These are phyloP conservation scores for Didymella lethalis DNA, from an alignment of 2,329 filamentous ascomycete species.

Conservation along the genomic window DNA sequence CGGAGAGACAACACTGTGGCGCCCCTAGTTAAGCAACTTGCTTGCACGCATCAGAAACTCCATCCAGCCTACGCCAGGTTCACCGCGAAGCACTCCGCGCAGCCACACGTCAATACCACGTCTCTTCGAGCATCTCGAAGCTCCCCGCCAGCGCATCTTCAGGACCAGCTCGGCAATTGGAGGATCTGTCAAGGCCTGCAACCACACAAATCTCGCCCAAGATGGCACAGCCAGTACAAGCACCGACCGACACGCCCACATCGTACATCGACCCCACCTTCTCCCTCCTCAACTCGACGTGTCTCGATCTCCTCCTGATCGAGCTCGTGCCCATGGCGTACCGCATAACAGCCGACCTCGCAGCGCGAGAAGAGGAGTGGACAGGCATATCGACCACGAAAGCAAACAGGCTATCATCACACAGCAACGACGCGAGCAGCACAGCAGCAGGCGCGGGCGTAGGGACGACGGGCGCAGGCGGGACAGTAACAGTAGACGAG, in stretches of 20 bases:
- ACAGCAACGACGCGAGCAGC: slow-evolving; percentile 37
- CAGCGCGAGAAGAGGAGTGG: slow-evolving; percentile 58
- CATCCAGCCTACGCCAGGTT: not conserved
- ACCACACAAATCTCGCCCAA: not conserved
- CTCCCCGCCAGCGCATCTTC: not conserved
- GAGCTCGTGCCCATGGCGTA: slow-evolving; percentile 96
- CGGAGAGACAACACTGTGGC: not conserved
- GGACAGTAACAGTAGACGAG: slow-evolving; percentile 64
- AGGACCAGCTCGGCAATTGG: not conserved
- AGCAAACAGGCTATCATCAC: slow-evolving; percentile 28
- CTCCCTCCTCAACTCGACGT: slow-evolving; percentile 80
- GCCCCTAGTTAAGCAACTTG: not conserved
- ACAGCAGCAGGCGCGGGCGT: slow-evolving; percentile 35
- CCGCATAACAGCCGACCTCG: slow-evolving; percentile 78
- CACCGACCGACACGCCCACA: slow-evolving; percentile 27
- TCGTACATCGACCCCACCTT: slow-evolving; percentile 73
- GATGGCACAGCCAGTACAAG: slow-evolving; percentile 28
- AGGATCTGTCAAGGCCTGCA: not conserved
- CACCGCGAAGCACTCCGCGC: not conserved
- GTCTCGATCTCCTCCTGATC: slow-evolving; percentile 93
- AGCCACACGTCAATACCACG: not conserved
- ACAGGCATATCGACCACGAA: slow-evolving; percentile 27
- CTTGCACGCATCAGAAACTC: not conserved
- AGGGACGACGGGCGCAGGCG: slow-evolving; percentile 31
- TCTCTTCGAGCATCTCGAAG: not conserved